Evolutionary conservation across 1,284 basidiomycete genomes (phyloP).

Genomic region (Ceratorhiza oryzae-sativae): DNA sequence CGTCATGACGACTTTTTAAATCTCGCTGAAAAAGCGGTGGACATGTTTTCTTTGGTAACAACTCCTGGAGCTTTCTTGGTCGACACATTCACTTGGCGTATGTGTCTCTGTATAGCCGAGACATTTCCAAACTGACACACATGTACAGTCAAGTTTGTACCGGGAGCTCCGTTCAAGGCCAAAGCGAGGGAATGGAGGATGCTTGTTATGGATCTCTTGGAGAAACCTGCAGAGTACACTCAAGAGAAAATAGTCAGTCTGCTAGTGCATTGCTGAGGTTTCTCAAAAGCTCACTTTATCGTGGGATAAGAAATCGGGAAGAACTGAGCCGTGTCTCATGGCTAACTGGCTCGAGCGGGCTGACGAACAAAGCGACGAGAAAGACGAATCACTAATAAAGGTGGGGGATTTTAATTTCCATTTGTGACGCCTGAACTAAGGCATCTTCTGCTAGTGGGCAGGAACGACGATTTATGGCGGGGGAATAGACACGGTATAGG

Average conservation of each 20-base stretch:
- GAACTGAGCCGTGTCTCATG: constrained; percentile 1
- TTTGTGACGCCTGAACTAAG: background rate
- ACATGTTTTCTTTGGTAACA: background rate
- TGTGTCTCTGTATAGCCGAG: background rate
- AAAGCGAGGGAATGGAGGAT: constrained; percentile 1
- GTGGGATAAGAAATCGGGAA: background rate
- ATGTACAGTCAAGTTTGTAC: constrained; percentile 11
- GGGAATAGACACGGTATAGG: constrained; percentile 9
- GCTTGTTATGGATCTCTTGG: background rate
- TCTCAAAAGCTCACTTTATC: background rate
- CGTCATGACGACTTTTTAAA: constrained; percentile 4
- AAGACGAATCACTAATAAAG: background rate
- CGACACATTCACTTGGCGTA: background rate
- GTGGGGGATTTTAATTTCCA: too few relatives aligned
- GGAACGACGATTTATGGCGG: background rate
- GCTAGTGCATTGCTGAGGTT: background rate
- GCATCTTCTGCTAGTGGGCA: background rate
- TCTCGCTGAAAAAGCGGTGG: constrained; percentile 1
- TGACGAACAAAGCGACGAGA: background rate
- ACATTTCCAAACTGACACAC: too few relatives aligned
- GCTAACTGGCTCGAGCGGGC: constrained; percentile 14
- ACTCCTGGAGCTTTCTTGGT: background rate
- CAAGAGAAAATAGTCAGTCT: background rate
- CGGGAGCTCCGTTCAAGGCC: constrained; percentile 24
- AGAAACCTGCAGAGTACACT: constrained; percentile 6